These are phyloP conservation scores for Ceratorhiza oryzae-sativae DNA, from an alignment of 1,284 basidiomycete genomes.

Conservation along the genomic window DNA sequence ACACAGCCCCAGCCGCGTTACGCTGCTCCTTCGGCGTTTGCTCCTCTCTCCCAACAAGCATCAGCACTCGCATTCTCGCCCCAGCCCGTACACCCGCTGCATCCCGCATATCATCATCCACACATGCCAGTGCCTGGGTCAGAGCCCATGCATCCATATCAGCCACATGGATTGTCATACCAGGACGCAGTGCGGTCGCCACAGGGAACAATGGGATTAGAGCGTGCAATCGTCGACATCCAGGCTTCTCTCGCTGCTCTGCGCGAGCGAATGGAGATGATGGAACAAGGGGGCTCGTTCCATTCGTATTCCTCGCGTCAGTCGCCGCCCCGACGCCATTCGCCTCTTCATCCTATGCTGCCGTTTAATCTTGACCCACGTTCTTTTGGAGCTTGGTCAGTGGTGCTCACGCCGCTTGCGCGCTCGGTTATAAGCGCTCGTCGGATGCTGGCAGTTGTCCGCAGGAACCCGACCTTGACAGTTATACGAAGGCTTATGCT, in stretches of 20 bases:
- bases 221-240: slow-evolving; percentile 79
- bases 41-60: slow-evolving; percentile 53
- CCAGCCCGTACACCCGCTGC: slow-evolving; percentile 39
- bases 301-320: slow-evolving; percentile 19
- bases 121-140: slow-evolving; percentile 40
- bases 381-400: slow-evolving; percentile 80
- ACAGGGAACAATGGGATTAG: slow-evolving; percentile 53
- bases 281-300: slow-evolving; percentile 58
- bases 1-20: slow-evolving; percentile 73
- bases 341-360: slow-evolving; percentile 26
- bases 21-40: slow-evolving; percentile 76
- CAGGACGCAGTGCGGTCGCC: slow-evolving; percentile 9
- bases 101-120: slow-evolving; percentile 51
- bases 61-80: slow-evolving; percentile 50
- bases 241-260: slow-evolving; percentile 90
- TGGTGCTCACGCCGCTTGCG: slow-evolving; percentile 68
- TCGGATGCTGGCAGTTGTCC: slow-evolving; percentile 16
- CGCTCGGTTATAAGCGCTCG: slow-evolving; percentile 53
- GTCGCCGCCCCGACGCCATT: slow-evolving; percentile 10
- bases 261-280: slow-evolving; percentile 81
- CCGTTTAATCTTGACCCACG: slow-evolving; percentile 57
- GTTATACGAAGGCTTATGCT: slow-evolving; percentile 73
- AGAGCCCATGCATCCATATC: slow-evolving; percentile 38
- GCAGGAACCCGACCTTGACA: slow-evolving; percentile 56
- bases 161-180: slow-evolving; percentile 51